Conservation (phyloP, 1,284 basidiomycete genomes). For the Peniophora sp. region DNA sequence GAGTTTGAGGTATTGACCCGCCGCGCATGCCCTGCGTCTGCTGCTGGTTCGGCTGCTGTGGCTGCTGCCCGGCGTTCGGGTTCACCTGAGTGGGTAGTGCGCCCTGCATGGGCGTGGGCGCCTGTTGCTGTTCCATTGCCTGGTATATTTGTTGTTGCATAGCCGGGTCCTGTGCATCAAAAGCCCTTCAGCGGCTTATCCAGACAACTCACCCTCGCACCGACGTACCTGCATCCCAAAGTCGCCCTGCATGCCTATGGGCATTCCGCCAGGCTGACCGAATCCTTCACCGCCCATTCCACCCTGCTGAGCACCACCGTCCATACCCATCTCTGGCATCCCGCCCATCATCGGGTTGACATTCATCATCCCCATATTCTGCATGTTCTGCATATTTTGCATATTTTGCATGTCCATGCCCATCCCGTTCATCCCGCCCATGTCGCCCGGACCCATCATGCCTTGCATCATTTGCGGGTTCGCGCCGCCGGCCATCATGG, state of each 20-base stretch:
- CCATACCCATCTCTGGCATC: conserved; percentile 42
- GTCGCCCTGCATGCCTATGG: conserved; percentile 41
- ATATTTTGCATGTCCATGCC: conserved; percentile 43
- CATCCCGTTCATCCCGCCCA: conserved; percentile 26
- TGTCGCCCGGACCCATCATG: conserved; percentile 45
- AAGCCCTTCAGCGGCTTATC: not conserved
- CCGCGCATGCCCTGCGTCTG: conserved; percentile 23
- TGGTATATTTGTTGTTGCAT: conserved; percentile 34
- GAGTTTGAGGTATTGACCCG: conserved; percentile 28
- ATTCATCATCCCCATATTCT: conserved; percentile 31
- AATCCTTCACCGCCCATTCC: conserved; percentile 16
- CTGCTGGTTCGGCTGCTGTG: conserved; percentile 39
- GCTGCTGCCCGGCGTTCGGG: not conserved
- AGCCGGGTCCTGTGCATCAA: conserved; percentile 19
- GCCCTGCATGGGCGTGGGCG: conserved; percentile 9
- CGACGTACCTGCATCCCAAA: conserved; percentile 34
- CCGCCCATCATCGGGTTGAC: conserved; percentile 26
- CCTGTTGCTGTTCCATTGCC: conserved; percentile 35
- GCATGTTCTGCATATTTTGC: conserved; percentile 46
- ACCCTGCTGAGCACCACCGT: conserved; percentile 7
- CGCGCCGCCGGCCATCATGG: conserved; percentile 56
- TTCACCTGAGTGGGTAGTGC: not conserved
- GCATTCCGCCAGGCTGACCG: conserved; percentile 22
- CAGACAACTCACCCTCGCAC: not conserved
- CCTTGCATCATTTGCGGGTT: conserved; percentile 15